Evolutionary conservation across 139 green algal genomes (phyloP).

Genomic region (Desmodesmus armatus): DNA sequence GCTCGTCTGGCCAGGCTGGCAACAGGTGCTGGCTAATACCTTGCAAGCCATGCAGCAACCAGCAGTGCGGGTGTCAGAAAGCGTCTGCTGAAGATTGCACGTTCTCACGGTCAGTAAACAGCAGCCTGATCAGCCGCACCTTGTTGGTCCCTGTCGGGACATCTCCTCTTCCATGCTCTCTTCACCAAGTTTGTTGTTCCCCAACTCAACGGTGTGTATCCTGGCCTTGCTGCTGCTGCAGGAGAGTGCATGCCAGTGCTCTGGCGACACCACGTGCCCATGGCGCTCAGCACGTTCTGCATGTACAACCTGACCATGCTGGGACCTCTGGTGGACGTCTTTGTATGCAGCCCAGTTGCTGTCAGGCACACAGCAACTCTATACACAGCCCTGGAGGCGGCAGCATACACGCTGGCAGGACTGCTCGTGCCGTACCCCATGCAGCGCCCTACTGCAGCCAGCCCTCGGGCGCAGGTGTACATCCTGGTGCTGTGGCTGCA

Average conservation of each 20-base stretch:
- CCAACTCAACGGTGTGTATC: not conserved
- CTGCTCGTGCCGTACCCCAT: not conserved
- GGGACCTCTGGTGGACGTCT: constrained; percentile 10
- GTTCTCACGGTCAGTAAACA: too few species aligned
- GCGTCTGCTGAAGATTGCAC: too few species aligned
- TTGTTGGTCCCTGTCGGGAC: too few species aligned
- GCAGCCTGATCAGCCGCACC: too few species aligned
- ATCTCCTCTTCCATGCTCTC: too few species aligned
- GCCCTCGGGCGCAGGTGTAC: not conserved
- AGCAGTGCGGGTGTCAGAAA: too few species aligned
- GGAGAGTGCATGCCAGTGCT: constrained; percentile 19
- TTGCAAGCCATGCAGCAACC: too few species aligned
- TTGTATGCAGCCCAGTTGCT: not conserved
- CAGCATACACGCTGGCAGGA: not conserved
- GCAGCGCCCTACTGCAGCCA: not conserved
- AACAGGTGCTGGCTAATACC: too few species aligned
- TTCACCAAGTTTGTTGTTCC: too few species aligned
- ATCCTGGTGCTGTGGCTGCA: constrained; percentile 32
- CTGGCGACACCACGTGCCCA: constrained; percentile 1
- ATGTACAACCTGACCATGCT: constrained; percentile 4
- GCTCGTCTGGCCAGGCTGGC: too few species aligned
- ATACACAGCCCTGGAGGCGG: not conserved
- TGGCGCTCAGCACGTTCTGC: not conserved
- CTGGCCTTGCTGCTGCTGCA: not conserved
- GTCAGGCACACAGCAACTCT: not conserved